Base-by-base conservation (phyloP, 768 basidiomycete genomes). In the Suillus luteus region DNA sequence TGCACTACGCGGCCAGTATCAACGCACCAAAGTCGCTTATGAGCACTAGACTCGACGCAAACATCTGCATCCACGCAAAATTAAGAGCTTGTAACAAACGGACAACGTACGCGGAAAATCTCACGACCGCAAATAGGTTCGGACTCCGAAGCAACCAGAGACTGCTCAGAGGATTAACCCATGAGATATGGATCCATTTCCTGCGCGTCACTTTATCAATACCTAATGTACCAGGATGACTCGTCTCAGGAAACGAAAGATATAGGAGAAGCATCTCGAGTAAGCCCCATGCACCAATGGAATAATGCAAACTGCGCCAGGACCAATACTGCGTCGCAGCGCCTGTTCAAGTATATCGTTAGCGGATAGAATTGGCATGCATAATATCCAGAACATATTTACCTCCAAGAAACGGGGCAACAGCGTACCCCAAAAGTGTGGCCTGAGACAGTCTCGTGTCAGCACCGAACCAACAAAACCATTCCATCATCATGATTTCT, bases 331-430 rank as follows among this genome's bases (percentile, higher is more conserved):
- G 78, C 0, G 86, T 78, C 0, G 78, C 79, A 35, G 81, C 60
- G 8, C 83, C 83, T 81, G 48, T 6, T 24, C 19, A 49, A 57
- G 33, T 14, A 2, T 6, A 10, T 43, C 14, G 7, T 33, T 22
- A 38, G 33, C 3, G 9, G 15, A 14, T n/a, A 31, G 35, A n/a
- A 17, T 63, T 17, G 14, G 31, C 17, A 11, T 27, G 17, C 19
- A 57, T 19, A 7, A n/a, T 4, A 24, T 38, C 6, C 5, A 59
- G 10, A 43, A 11, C 31, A 33, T 19, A 67, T 66, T 44, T 46
- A 73, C 85, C 86, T 64, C 86, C 86, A 1, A 75, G 65, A 2
- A 86, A 70, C 1, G 87, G 87, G 0, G 87, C 86, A 6, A 87
- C 69, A 3, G 87, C 80, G 5, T 83, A 82, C 1, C 86, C 86